A percentile compares a stretch with the other conserved stretches of the same genome.
phyloP scores from a whole-genome alignment of 257 asterid genomes.

The Dorcoceras hygrometricum region DNA sequence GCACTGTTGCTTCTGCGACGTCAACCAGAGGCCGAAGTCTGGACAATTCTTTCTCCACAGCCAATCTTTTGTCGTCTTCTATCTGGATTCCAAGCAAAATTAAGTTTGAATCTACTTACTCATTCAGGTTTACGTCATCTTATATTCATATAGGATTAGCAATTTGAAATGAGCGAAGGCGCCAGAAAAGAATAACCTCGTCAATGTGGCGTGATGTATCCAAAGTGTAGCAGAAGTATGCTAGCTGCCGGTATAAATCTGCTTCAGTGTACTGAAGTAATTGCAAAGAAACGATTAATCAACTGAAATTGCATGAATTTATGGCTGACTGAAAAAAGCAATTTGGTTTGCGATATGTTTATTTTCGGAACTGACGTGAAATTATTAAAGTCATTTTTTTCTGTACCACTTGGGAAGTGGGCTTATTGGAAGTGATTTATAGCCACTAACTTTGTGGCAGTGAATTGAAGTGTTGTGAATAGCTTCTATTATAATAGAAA shows the following conservation, averaged over 20 bases:
- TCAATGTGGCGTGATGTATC: conserved; percentile 76
- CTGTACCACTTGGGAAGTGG: too few relatives aligned
- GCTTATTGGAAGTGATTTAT: too few relatives aligned
- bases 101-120: background rate
- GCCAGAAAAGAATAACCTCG: conserved; percentile 42
- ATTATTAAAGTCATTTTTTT: too few relatives aligned
- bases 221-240: conserved; percentile 69
- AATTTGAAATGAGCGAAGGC: background rate
- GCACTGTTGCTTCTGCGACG: conserved; percentile 60
- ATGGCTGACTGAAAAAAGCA: too few relatives aligned
- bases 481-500: too few relatives aligned
- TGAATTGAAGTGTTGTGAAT: too few relatives aligned
- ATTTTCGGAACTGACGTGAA: too few relatives aligned
- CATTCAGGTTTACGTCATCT: background rate
- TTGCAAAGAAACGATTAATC: conserved; percentile 6
- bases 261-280: conserved; percentile 70
- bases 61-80: conserved; percentile 47
- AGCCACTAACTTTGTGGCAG: too few relatives aligned
- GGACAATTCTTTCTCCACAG: conserved; percentile 61
- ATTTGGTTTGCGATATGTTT: too few relatives aligned
- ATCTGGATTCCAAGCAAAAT: conserved; percentile 36
- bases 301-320: background rate
- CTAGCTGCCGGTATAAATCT: conserved; percentile 82
- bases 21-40: conserved; percentile 64
- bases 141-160: too few relatives aligned